Base-by-base conservation (phyloP, 192 early-diverging fungal genomes). In the Entophlyctis helioformis region DNA sequence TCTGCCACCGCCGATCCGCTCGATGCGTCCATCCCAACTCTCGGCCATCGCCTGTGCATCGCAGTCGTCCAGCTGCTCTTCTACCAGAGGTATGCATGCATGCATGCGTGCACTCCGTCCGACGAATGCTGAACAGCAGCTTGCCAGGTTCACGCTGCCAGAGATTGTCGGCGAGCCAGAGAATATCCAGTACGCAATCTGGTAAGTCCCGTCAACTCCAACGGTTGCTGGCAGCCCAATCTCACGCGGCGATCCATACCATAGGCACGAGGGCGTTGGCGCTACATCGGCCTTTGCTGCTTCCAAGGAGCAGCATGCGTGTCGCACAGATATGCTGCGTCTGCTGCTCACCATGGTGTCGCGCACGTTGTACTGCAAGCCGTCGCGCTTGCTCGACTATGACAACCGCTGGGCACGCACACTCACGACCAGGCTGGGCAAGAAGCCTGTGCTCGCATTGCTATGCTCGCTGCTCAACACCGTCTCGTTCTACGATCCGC, bases 401-500 rank as follows among this genome's bases (percentile, higher is more conserved):
- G 68, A 72, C 20, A 80, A 81, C 51, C 51, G 57, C 24, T 87
- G 81, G 77, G 56, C 72, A 7, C 51, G 59, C 27, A 57, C 59
- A 43, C 56, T 87, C 10, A 63, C 64, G 0, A 56, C 65, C 22
- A 53, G 62, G 21, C 56, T 71, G 11, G 83, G 85, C 28, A 78
- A 76, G 53, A 86, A 85, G 49, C 65, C 73, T 23, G 72, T 81
- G 7, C 54, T 93, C 24, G 77, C 82, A 8, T 49, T 92, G 42
- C 71, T 91, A 5, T 92, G 88, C 66, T 89, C 86, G 54, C 53
- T 91, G 22, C 50, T 91, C 34, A 95, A 95, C 51, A 91, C 88
- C 0, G 76, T 77, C 1, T 58, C 82, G 5, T 79, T 79, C 32
- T 87, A 90, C 54, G 83, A 89, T 51, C 82, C 84, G 5, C 67